Conservation (phyloP, 2,329 filamentous ascomycete species). For the Fusarium anguioides region DNA sequence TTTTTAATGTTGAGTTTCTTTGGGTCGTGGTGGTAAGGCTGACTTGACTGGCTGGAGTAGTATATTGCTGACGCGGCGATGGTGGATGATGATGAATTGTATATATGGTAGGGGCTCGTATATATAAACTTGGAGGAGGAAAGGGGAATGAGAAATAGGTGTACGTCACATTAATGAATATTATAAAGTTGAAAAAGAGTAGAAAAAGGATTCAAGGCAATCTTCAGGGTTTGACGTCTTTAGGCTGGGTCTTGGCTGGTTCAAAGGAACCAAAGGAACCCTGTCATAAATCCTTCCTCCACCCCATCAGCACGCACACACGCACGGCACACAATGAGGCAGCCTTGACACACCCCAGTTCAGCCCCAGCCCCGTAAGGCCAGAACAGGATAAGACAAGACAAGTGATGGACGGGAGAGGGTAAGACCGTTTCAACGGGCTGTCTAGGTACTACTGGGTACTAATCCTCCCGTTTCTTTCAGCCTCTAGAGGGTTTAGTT, state of each 20-base stretch:
- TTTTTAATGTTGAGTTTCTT: neutral
- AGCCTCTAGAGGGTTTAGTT: too few species aligned
- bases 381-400: too few species aligned
- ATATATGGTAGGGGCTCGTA: neutral
- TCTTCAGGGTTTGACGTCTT: slow-evolving; percentile 6
- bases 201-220: slow-evolving; percentile 1
- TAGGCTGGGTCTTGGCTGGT: too few species aligned
- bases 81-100: neutral
- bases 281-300: slow-evolving; percentile 8
- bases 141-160: neutral
- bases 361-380: slow-evolving; percentile 2
- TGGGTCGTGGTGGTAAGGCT: neutral
- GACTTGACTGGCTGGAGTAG: neutral
- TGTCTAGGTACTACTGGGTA: too few species aligned
- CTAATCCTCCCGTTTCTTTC: too few species aligned
- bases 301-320: slow-evolving; percentile 8
- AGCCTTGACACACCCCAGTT: slow-evolving; percentile 20
- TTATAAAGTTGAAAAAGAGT: neutral
- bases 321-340: slow-evolving; percentile 17
- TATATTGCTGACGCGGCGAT: slow-evolving; percentile 3
- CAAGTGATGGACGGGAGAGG: too few species aligned
- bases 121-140: neutral
- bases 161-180: slow-evolving; percentile 18
- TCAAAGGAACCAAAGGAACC: too few species aligned
- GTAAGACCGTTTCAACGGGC: slow-evolving; percentile 4